Evolutionary conservation across 441 rosid species (phyloP), one percentile per base, ranked within the genome.

Genomic region (Biscutella laevigata): DNA sequence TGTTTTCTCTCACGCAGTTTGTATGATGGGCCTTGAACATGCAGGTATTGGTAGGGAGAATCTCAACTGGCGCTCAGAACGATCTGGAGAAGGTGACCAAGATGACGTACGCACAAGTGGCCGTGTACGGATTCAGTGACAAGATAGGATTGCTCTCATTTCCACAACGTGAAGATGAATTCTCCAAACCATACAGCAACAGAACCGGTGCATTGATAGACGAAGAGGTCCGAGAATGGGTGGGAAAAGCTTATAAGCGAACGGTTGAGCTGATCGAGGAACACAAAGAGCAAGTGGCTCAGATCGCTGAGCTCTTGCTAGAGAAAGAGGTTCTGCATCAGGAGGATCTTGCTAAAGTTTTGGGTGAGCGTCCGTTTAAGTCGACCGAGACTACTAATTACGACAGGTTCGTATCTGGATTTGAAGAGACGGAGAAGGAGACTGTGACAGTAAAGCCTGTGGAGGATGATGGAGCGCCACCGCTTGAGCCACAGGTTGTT

Each of bases 51-150:
- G 27, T 79, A 47, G 89, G 86, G 4, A 79, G 68, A 61, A 79
- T 82, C 49, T 82, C 89, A 6, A 82, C 86, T 0, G 89, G 89
- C 13, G 89, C 89, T 2, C 89, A 82, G 70, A 79, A 82, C 41
- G 89, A 82, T 63, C 61, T 82, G 67, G 89, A 79, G 74, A 82
- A 82, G 73, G 86, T 82, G 53, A 82, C 86, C 12, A 82, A 80
- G 67, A 79, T 82, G 89, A 82, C 84, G 0, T 82, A 82, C 14
- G 82, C 83, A 3, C 89, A 82, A 60, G 89, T 82, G 21, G 86
- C 86, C 0, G 77, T 79, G 30, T 82, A 82, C 40, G 86, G 89
- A 12, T 82, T 82, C 45, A 82, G 89, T 10, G 82, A 80, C 30
- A 82, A 82, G 78, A 80, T 82, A 20, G 84, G 86, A 43, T 79